Evolutionary conservation across 225 moss, liverwort and hornwort genomes (phyloP), one percentile per base, ranked within the genome.

Genomic region (Straminergon stramineum): DNA sequence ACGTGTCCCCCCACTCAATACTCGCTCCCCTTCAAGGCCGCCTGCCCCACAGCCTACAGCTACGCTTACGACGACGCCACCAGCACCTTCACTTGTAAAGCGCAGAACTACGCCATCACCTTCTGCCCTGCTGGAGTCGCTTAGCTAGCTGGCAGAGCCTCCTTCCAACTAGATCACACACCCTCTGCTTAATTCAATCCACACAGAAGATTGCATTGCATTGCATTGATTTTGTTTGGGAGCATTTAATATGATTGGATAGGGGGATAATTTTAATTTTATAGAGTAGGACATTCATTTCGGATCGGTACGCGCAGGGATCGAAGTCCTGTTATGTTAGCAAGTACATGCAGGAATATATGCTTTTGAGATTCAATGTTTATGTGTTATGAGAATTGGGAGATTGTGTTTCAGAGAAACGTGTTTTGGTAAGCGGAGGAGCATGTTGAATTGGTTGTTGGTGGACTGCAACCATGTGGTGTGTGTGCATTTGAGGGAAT

Each of bases 41-140:
- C 98, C 0, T 98, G 98, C 62, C 98, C 98, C 18, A 96, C 97
- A 30, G 97, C 98, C 10, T 98, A 98, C 88, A 97, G 97, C 65
- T 98, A 98, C 56, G 97, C 97, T 2, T 98, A 95, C 89, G 98
- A 98, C 83, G 97, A 97, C 78, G 75, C 76, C 28, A 89, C 88
- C 84, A 97, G 97, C 95, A 96, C 96, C 19, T 96, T 96, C 95
- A 96, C 96, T 39, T 98, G 98, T 88, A 52, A 88, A 55, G 90
- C 92, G 16, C 84, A 84, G 11, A 85, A 51, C 22, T 98, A 97
- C 81, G 60, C 85, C 37, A 62, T 98, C 85, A 93, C 94, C 57
- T 98, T 98, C 92, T 98, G 97, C 91, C 95, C 98, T 39, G 69
- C 87, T 31, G 91, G 93, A 13, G 34, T 84, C 21, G 45, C 81